phyloP scores from a whole-genome alignment of 805 yeast species.

The Pichia sporocuriosa region DNA sequence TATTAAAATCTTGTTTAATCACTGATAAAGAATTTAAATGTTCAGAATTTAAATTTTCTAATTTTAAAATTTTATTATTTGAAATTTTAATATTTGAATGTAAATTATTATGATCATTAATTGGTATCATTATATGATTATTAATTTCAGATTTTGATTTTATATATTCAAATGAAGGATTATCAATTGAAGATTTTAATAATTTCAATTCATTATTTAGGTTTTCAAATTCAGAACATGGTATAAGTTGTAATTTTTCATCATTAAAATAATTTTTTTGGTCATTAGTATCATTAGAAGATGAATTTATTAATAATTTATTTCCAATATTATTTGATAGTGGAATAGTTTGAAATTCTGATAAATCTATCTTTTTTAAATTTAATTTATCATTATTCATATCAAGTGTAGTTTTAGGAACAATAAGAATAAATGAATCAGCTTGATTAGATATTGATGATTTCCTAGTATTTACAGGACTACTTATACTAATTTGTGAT shows the following conservation, averaged over 20 bases:
- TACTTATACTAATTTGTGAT: conserved; percentile 5
- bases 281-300: not conserved
- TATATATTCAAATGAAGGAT: not conserved
- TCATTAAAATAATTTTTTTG: not conserved
- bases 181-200: no score
- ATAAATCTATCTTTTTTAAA: conserved; percentile 5
- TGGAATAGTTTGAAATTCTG: conserved; percentile 15
- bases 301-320: conserved; percentile 13
- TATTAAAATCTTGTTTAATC: no score
- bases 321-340: conserved; percentile 6
- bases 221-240: not conserved
- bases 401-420: conserved; percentile 9
- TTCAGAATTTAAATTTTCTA: conserved; percentile 6
- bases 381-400: not conserved
- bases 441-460: not conserved
- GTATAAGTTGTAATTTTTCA: not conserved
- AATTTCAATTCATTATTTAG: no score
- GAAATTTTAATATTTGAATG: no score
- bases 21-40: no score
- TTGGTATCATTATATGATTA: not conserved
- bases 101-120: not conserved
- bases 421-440: conserved; percentile 6
- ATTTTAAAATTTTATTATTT: not conserved
- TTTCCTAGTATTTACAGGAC: conserved; percentile 5
- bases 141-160: not conserved